These are phyloP conservation scores for Barbatosphaeria neglecta DNA, from an alignment of 495 filamentous ascomycete species.

Conservation along the genomic window DNA sequence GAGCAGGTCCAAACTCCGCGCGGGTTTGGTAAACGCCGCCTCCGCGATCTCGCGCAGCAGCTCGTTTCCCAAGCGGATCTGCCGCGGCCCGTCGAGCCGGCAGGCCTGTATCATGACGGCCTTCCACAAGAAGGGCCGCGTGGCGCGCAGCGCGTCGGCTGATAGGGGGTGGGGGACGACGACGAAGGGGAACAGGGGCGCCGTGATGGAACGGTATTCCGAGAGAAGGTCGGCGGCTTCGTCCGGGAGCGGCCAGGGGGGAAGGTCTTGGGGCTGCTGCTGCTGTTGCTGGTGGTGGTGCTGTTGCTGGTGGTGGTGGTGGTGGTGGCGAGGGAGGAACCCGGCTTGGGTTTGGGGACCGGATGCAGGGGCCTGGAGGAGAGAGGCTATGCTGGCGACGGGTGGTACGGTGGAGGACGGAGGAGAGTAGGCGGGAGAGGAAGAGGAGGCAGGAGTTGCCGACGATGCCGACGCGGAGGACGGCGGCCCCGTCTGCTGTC, in stretches of 20 bases:
- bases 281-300: neutral
- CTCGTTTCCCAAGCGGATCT: conserved; percentile 11
- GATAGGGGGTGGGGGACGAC: conserved; percentile 10
- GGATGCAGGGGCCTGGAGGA: no score
- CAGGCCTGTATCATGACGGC: conserved; percentile 18
- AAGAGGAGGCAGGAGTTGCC: no score
- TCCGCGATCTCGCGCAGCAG: conserved; percentile 13
- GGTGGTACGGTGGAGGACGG: no score
- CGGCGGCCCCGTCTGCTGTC: no score
- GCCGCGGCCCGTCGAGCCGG: conserved; percentile 14
- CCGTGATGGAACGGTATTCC: conserved; percentile 4
- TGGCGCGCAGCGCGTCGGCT: conserved; percentile 9
- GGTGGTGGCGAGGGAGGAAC: neutral
- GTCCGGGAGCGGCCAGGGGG: conserved; percentile 13
- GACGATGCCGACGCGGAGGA: no score
- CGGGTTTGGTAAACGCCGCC: conserved; percentile 7
- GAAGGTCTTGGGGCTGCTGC: no score
- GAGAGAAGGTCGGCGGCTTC: conserved; percentile 14
- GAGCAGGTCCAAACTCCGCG: conserved; percentile 14
- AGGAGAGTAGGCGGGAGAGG: no score
- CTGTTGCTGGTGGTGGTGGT: neutral
- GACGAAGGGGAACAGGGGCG: conserved; percentile 16
- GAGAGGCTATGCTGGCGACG: no score
- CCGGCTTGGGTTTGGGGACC: no score
- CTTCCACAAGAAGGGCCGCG: conserved; percentile 20